Evolutionary conservation across 129 eudicot species (phyloP), one percentile per base, ranked within the genome.

Genomic region (Chrysanthemum seticuspe): DNA sequence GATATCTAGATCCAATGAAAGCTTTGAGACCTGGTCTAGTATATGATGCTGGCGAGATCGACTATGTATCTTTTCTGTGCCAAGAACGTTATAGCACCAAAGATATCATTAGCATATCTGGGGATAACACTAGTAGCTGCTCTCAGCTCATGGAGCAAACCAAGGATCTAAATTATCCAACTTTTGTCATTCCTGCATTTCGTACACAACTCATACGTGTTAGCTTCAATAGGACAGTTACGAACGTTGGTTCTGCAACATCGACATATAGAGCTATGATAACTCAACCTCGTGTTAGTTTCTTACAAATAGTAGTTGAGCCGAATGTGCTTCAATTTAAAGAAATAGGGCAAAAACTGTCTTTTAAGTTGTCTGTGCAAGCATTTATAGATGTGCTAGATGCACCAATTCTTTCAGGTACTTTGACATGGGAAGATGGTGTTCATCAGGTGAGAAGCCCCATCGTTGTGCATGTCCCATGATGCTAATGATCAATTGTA

Each of bases 381-480:
- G 71, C 45, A 53, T 23, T 18, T 6, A 52, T 77, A 18, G 10
- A 3, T 23, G 6, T 0, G 10, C 10, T 27, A n/a, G 76, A 69
- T 13, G 36, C 18, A 13, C 56, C 81, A 1, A 62, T 77, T 55
- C 4, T 50, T 50, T 77, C 81, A 10, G 65, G 58, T 51, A 44
- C 58, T 36, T 62, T 77, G 64, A 60, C 15, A 12, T 77, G 81
- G 81, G 62, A 51, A 12, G 76, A 77, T 69, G 81, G 66, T 11
- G 81, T 69, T 13, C 81, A 77, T 62, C 48, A 77, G 40, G 81
- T 77, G 6, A 71, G 81, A 31, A 77, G 81, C 71, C 81, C 81
- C 16, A 69, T 77, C 62, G 72, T 77, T 51, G 71, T 77, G 13
- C 56, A 70, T 77, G 81, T 69, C 40, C 81, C 76, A 10, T 72